Percentiles rank a stretch among this genome's conserved stretches.
Conservation (phyloP, 1,284 basidiomycete species). For the Apiotrichum gamsii region DNA sequence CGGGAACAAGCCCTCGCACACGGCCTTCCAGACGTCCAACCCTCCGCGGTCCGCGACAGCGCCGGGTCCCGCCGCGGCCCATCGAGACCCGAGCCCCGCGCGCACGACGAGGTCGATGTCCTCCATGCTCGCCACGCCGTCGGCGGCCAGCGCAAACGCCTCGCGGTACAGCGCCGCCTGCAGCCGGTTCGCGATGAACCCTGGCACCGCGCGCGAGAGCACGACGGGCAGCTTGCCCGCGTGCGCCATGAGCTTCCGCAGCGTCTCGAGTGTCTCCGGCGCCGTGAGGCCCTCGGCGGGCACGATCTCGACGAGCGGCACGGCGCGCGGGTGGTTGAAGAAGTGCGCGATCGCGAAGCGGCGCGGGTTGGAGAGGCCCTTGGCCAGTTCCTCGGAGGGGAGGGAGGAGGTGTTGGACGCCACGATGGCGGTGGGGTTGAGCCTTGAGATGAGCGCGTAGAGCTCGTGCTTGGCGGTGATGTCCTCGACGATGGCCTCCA, state of each 20-base stretch:
- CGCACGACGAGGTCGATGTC: constrained; percentile 13
- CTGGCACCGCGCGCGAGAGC: constrained; percentile 8
- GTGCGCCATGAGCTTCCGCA: background rate
- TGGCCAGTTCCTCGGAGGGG: background rate
- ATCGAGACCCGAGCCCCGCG: constrained; percentile 5
- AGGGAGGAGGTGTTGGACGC: constrained; percentile 13
- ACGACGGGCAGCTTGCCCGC: constrained; percentile 12
- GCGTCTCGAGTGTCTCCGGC: constrained; percentile 1
- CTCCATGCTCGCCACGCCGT: constrained; percentile 9
- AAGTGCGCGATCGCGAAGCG: constrained; percentile 16
- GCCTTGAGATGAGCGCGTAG: constrained; percentile 1
- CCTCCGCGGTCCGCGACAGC: constrained; percentile 11
- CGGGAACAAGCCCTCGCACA: constrained; percentile 10
- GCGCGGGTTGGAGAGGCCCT: background rate
- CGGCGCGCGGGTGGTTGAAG: constrained; percentile 10
- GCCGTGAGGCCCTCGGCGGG: background rate
- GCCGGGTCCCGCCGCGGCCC: constrained; percentile 10
- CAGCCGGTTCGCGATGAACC: constrained; percentile 14
- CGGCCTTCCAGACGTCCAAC: constrained; percentile 12
- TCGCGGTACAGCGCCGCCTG: constrained; percentile 13
- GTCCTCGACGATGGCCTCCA: constrained; percentile 14
- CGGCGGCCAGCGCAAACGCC: constrained; percentile 7
- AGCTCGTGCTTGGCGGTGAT: constrained; percentile 5
- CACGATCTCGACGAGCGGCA: constrained; percentile 13
- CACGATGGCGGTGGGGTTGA: constrained; percentile 6